These are phyloP conservation scores for Salix dunnii DNA, from an alignment of 345 rosid genomes.

Conservation along the genomic window DNA sequence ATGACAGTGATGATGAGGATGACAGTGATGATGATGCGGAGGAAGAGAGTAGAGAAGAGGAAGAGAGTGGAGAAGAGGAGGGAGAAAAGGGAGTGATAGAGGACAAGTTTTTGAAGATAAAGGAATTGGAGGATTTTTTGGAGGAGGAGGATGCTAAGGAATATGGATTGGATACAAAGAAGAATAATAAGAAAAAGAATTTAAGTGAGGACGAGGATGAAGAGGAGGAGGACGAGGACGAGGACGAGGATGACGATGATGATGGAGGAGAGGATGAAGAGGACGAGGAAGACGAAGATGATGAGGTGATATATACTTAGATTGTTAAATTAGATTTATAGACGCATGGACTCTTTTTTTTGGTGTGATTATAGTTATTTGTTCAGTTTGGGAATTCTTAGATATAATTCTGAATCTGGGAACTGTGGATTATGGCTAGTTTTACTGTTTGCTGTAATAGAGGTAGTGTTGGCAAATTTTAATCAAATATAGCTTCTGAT, in stretches of 20 bases:
- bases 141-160: constrained; percentile 78
- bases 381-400: neutral
- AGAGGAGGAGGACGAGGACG: constrained; percentile 15
- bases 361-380: neutral
- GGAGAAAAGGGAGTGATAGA: constrained; percentile 50
- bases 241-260: constrained; percentile 21
- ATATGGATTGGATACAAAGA: constrained; percentile 50
- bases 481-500: neutral
- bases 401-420: neutral
- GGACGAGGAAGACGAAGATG: constrained; percentile 33
- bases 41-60: constrained; percentile 20
- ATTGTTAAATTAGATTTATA: neutral
- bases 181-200: constrained; percentile 26
- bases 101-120: constrained; percentile 75
- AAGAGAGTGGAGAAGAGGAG: constrained; percentile 25
- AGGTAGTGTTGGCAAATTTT: neutral
- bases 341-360: neutral
- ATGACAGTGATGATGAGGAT: constrained; percentile 13
- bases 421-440: neutral
- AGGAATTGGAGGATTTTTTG: constrained; percentile 64
- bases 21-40: neutral
- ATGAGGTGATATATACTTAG: constrained; percentile 8
- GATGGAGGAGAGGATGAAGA: constrained; percentile 40
- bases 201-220: neutral
- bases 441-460: neutral